These are phyloP conservation scores for Aquilaria agallochum DNA, from an alignment of 441 rosid species.

Conservation along the genomic window DNA sequence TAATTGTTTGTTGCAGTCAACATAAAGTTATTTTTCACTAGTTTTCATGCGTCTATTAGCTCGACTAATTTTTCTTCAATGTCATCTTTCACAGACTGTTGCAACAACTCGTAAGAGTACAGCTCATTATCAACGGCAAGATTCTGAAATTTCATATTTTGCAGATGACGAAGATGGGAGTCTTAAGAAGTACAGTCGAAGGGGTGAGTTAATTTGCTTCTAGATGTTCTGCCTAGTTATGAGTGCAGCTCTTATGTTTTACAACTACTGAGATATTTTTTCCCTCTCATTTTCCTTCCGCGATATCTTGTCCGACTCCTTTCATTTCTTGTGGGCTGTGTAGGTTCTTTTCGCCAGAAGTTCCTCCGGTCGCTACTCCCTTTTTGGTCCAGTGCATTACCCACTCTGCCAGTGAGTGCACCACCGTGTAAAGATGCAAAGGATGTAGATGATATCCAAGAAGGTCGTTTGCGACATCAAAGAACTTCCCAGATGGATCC, in stretches of 20 bases:
- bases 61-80: too few relatives aligned
- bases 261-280: not conserved
- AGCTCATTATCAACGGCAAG: constrained; percentile 58
- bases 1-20: not conserved
- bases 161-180: constrained; percentile 90
- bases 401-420: constrained; percentile 85
- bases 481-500: constrained; percentile 79
- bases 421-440: constrained; percentile 70
- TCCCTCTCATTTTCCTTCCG: not conserved
- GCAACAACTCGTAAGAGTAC: constrained; percentile 82
- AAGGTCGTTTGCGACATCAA: constrained; percentile 58
- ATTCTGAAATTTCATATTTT: constrained; percentile 66
- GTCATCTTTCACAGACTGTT: constrained; percentile 44
- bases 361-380: constrained; percentile 85
- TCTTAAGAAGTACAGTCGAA: constrained; percentile 69
- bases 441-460: constrained; percentile 57
- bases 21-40: not conserved
- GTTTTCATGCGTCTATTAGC: constrained; percentile 10
- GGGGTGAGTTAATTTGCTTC: constrained; percentile 35
- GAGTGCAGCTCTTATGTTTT: not conserved
- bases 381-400: constrained; percentile 92
- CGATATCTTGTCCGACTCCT: not conserved
- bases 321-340: constrained; percentile 9
- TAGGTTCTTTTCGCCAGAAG: constrained; percentile 85
- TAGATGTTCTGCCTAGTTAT: constrained; percentile 3